Conservation (phyloP, 1,284 basidiomycete genomes). For the Puccinia sorghi region DNA sequence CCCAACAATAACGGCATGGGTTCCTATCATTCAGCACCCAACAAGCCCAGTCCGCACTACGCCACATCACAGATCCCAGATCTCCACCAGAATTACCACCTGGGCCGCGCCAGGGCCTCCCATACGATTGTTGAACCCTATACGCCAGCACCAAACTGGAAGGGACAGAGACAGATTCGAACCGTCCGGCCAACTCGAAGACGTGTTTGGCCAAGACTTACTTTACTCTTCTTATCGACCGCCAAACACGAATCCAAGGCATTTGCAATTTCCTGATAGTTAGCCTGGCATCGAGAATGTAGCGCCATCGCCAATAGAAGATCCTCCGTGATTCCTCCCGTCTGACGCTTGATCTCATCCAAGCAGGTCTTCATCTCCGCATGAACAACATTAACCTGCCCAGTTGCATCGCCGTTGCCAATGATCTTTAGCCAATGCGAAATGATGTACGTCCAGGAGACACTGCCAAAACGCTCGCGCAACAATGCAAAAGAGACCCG, state of each 20-base stretch:
- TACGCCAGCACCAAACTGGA: neutral
- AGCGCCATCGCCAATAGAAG: neutral
- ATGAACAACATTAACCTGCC: neutral
- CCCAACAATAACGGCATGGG: neutral
- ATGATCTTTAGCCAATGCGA: neutral
- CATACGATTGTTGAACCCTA: too few species aligned
- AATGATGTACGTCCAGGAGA: slow-evolving; percentile 3
- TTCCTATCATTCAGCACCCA: neutral
- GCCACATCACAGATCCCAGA: neutral
- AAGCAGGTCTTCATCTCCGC: neutral
- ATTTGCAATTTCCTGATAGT: too few species aligned
- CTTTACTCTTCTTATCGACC: neutral
- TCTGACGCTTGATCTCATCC: neutral
- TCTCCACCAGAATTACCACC: neutral
- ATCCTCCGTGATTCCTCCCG: neutral
- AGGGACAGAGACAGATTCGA: neutral
- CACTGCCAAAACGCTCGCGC: neutral
- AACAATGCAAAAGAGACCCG: neutral
- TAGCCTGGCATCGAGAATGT: neutral
- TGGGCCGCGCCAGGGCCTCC: neutral
- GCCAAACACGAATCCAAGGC: neutral
- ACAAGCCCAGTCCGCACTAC: neutral
- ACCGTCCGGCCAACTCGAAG: too few species aligned
- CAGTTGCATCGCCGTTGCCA: neutral
- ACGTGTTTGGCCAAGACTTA: neutral